Base-by-base conservation (phyloP, 139 green algal species). In the Auxenochlorella pyrenoidosa region DNA sequence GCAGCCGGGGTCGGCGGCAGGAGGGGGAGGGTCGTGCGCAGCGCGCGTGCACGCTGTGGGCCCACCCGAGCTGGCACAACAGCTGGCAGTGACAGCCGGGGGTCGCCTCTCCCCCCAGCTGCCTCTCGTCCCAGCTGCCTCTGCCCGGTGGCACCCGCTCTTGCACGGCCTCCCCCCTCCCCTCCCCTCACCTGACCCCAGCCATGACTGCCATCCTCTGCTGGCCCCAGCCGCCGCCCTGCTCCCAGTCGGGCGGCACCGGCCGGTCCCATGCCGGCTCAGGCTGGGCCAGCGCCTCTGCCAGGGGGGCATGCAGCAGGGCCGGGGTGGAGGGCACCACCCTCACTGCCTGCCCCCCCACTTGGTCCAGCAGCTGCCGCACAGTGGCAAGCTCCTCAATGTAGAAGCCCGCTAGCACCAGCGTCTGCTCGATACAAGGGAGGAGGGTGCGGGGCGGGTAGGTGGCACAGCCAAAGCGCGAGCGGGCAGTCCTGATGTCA, bases 151-250 rank as follows among this genome's bases (percentile, higher is more conserved):
- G n/a, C n/a, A n/a, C n/a, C n/a, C n/a, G n/a, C n/a, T n/a, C n/a
- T n/a, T n/a, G n/a, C n/a, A n/a, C n/a, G n/a, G n/a, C n/a, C 59
- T 43, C 2, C 22, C 5, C 24, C 60, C 34, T 4, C 6, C 40
- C 59, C 28, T 10, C 21, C 24, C 19, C 24, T 86, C 87, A 90
- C 75, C 5, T n/a, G 40, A 91, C 59, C 41, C 80, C 84, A n/a
- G 79, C 54, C 34, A 91, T 82, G 12, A 91, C 82, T 36, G 75
- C 60, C 58, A 87, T 84, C 38, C 51, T 82, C 86, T 75, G 36
- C 65, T 87, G 75, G 41, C 88, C 88, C 88, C 88, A 91, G 18
- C 88, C 88, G 66, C 88, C 88, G 51, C 88, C 88, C 5, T 75
- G 28, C 66, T 76, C 10, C 84, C 84, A 91, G 15, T 86, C 63